These are phyloP conservation scores for Furcasterigmium sp. DNA, from an alignment of 2,329 filamentous ascomycete genomes.

Conservation along the genomic window DNA sequence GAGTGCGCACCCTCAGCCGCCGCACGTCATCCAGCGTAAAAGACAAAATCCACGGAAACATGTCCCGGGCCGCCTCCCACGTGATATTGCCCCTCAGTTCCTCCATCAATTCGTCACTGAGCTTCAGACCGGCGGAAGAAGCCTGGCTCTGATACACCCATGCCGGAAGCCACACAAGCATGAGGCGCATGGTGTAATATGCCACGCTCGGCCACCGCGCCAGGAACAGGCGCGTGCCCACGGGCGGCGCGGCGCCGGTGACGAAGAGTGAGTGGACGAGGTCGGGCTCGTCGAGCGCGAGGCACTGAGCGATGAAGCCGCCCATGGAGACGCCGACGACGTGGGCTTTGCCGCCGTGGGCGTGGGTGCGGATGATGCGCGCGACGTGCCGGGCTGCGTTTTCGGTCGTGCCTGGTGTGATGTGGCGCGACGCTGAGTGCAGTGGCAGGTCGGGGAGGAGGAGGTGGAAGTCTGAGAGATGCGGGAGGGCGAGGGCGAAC, in stretches of 20 bases:
- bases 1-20: constrained; percentile 17
- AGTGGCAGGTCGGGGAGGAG: constrained; percentile 30
- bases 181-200: constrained; percentile 16
- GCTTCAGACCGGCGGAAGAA: constrained; percentile 18
- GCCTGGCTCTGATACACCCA: constrained; percentile 19
- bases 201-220: constrained; percentile 20
- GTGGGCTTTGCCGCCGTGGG: constrained; percentile 29
- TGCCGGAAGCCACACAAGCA: constrained; percentile 19
- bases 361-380: constrained; percentile 25
- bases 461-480: constrained; percentile 30
- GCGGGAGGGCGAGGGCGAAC: constrained; percentile 25
- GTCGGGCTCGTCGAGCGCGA: constrained; percentile 26
- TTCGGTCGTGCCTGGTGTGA: constrained; percentile 23
- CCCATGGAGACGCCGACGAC: constrained; percentile 34
- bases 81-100: constrained; percentile 27
- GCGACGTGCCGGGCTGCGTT: constrained; percentile 25
- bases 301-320: constrained; percentile 26
- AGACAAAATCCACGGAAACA: constrained; percentile 17
- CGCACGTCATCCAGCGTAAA: constrained; percentile 20
- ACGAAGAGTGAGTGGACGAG: constrained; percentile 24
- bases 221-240: constrained; percentile 16
- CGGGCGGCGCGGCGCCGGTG: constrained; percentile 25
- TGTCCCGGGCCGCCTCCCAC: constrained; percentile 17
- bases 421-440: constrained; percentile 28
- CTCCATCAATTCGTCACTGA: constrained; percentile 19